phyloP scores from a whole-genome alignment of 2,329 filamentous ascomycete genomes.

The Hirsutella rhossiliensis region DNA sequence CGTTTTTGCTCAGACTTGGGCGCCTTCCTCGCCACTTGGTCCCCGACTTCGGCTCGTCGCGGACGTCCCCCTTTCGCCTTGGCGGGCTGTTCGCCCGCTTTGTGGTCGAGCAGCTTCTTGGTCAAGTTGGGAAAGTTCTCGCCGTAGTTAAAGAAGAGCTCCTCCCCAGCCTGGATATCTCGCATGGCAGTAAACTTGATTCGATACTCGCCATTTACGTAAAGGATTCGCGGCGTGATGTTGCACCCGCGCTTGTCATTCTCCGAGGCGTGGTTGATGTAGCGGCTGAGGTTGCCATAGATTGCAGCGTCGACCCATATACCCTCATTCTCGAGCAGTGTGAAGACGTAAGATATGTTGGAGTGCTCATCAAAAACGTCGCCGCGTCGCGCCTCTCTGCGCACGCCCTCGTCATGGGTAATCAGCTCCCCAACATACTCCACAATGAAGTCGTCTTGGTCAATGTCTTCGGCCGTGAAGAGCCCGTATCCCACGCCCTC shows the following conservation, averaged over 20 bases:
- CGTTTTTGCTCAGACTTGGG: conserved; percentile 12
- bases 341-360: conserved; percentile 54
- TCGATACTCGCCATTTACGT: conserved; percentile 64
- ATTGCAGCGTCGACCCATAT: conserved; percentile 64
- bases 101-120: conserved; percentile 27
- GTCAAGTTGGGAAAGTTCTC: conserved; percentile 52
- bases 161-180: conserved; percentile 58
- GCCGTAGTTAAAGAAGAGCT: conserved; percentile 75
- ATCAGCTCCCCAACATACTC: conserved; percentile 76
- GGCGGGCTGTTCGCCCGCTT: conserved; percentile 18
- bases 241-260: conserved; percentile 42
- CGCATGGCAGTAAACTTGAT: conserved; percentile 61
- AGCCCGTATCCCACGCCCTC: conserved; percentile 61
- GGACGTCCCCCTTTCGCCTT: conserved; percentile 11
- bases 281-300: conserved; percentile 70
- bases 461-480: conserved; percentile 57
- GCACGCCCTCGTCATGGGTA: conserved; percentile 54
- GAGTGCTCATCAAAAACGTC: conserved; percentile 48
- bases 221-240: conserved; percentile 50
- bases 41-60: conserved; percentile 6
- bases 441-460: conserved; percentile 59
- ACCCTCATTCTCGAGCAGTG: conserved; percentile 45
- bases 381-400: conserved; percentile 49
- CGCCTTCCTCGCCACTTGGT: conserved; percentile 12
- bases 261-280: conserved; percentile 65